Conservation (phyloP, 192 early-diverging fungal species). For the Coemansia sp. region DNA sequence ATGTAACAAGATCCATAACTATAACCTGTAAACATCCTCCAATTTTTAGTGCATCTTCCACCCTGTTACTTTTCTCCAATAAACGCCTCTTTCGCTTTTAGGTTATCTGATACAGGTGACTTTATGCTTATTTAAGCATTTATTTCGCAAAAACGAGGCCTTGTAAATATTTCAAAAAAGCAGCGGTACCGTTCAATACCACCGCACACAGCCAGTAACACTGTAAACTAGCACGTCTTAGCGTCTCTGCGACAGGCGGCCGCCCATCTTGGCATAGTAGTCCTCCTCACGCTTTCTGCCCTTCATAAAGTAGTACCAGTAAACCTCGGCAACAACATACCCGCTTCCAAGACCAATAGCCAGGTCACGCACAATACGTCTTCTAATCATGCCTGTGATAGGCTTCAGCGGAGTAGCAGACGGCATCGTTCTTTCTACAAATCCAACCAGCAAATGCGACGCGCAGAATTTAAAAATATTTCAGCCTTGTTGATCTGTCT, state of each 20-base stretch:
- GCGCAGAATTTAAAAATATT: not conserved
- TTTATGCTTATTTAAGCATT: not conserved
- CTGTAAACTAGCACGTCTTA: slow-evolving; percentile 1
- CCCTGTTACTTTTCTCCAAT: not conserved
- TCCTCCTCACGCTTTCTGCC: slow-evolving; percentile 38
- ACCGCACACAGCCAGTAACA: not conserved
- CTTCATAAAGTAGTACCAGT: slow-evolving; percentile 52
- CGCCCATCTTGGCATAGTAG: slow-evolving; percentile 49
- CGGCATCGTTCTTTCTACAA: slow-evolving; percentile 32
- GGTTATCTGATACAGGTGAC: too few species aligned
- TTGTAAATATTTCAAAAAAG: not conserved
- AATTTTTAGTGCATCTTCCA: not conserved
- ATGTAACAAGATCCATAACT: slow-evolving; percentile 9
- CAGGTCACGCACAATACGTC: slow-evolving; percentile 48
- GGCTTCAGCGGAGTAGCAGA: slow-evolving; percentile 55
- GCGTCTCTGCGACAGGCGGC: slow-evolving; percentile 40
- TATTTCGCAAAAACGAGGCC: not conserved
- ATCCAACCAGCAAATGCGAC: not conserved
- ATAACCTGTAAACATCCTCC: not conserved
- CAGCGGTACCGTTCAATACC: not conserved
- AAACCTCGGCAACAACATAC: slow-evolving; percentile 27
- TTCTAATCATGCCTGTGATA: slow-evolving; percentile 47
- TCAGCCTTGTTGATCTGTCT: not conserved
- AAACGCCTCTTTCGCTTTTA: not conserved
- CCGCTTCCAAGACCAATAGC: slow-evolving; percentile 44